Conservation (phyloP, 768 basidiomycete species). For the Suillus tomentosus region DNA sequence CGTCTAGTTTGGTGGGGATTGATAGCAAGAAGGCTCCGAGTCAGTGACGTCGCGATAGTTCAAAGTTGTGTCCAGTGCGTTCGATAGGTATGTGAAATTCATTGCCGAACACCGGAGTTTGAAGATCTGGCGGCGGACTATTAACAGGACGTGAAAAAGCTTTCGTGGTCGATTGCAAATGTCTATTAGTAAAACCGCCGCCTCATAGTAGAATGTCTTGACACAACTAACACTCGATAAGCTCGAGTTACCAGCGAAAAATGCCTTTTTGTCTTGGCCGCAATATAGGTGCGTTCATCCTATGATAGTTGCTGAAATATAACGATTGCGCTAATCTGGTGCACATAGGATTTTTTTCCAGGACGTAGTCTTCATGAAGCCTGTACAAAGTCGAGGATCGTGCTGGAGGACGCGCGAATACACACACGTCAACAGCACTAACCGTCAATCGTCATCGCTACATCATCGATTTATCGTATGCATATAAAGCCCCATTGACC, state of each 20-base stretch:
- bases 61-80: too few relatives aligned
- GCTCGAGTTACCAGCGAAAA: constrained; percentile 41
- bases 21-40: too few relatives aligned
- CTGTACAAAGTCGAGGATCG: constrained; percentile 69
- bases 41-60: too few relatives aligned
- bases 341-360: constrained; percentile 22
- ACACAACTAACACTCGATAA: neutral
- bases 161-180: too few relatives aligned
- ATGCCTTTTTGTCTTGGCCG: constrained; percentile 78
- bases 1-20: neutral
- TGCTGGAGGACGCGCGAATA: constrained; percentile 79
- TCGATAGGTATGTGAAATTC: too few relatives aligned
- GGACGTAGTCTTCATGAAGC: constrained; percentile 75
- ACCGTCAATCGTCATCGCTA: constrained; percentile 8
- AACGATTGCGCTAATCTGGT: neutral
- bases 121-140: too few relatives aligned
- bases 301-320: constrained; percentile 19
- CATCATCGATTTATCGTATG: constrained; percentile 11
- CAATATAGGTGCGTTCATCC: constrained; percentile 58
- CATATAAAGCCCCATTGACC: neutral
- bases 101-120: too few relatives aligned
- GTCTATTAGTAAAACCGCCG: too few relatives aligned
- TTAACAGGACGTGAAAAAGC: too few relatives aligned
- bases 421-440: constrained; percentile 25
- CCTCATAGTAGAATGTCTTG: too few relatives aligned